Evolutionary conservation across 1,284 basidiomycete species (phyloP).

Genomic region (Cryptococcus sp.): DNA sequence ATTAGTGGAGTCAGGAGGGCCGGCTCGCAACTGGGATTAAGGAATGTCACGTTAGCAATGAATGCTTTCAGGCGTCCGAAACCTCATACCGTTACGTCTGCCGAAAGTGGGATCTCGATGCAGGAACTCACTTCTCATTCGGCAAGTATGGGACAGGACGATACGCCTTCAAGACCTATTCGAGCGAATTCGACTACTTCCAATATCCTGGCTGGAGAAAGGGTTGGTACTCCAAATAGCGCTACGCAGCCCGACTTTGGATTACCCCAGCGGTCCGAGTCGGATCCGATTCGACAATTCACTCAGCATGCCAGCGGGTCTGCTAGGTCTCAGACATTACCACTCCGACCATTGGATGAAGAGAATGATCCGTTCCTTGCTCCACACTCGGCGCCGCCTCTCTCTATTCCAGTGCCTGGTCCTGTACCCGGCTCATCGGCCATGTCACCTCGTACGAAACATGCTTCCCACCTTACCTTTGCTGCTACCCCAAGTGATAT

Average conservation of each 20-base stretch:
- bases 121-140: background rate
- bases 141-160: too few species aligned
- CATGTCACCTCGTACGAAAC: too few species aligned
- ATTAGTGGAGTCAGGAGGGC: background rate
- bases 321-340: background rate
- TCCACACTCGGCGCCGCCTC: background rate
- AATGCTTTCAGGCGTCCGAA: background rate
- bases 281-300: background rate
- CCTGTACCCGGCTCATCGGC: background rate
- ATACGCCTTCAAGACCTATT: background rate
- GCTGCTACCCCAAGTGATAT: constrained; percentile 2
- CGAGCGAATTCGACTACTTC: background rate
- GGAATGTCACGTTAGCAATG: background rate
- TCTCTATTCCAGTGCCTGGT: background rate
- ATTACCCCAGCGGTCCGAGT: background rate
- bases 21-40: background rate
- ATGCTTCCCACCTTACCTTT: background rate
- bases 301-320: background rate
- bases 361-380: background rate
- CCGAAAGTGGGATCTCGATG: background rate
- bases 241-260: background rate
- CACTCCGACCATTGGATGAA: background rate
- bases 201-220: background rate
- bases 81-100: background rate
- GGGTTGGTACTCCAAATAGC: background rate